Evolutionary conservation across 1,139 yeast genomes (phyloP), one percentile per base, ranked within the genome.

Genomic region (Kazachstania sp.): DNA sequence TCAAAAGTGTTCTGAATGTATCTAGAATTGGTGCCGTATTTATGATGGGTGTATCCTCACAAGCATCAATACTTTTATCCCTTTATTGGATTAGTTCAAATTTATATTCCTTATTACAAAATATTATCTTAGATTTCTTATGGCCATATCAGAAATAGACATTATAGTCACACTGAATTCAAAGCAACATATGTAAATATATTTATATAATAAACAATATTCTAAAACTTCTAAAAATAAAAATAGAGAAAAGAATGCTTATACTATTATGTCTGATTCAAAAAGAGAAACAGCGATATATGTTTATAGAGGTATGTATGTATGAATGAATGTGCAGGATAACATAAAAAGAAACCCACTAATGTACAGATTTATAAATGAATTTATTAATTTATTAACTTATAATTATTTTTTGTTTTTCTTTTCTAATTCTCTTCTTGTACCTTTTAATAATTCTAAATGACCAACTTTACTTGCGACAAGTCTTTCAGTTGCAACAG

Each of bases 391-490:
- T 19, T 13, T 18, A n/a, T n/a, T n/a, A n/a, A n/a, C n/a, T 3
- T 9, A 31, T 5, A 20, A 15, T 20, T 41, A 36, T 39, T 59
- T 56, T 34, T 55, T 67, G 59, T 72, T 69, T 45, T 61, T 67
- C 64, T 75, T 83, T 61, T 85, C 95, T 15, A 86, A 56, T 60
- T 85, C 79, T 67, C 95, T 78, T 71, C 97, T 81, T n/a, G 94
- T 82, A 13, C 97, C 98, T 66, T 86, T 87, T 54, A 92, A 71
- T 45, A 92, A 65, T 68, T 92, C 98, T 59, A 92, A 74, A 67
- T 92, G 97, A n/a, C 98, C 98, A 4, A 90, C 97, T 65, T 92
- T 78, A 47, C 94, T 75, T 2, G 97, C 83, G 56, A 90, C 79
- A 53, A 87, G 73, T 68, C 79, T 86, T 67, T 92, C 98, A 1